phyloP scores from a whole-genome alignment of 306 rosid species.

The Rubus parviflorus region DNA sequence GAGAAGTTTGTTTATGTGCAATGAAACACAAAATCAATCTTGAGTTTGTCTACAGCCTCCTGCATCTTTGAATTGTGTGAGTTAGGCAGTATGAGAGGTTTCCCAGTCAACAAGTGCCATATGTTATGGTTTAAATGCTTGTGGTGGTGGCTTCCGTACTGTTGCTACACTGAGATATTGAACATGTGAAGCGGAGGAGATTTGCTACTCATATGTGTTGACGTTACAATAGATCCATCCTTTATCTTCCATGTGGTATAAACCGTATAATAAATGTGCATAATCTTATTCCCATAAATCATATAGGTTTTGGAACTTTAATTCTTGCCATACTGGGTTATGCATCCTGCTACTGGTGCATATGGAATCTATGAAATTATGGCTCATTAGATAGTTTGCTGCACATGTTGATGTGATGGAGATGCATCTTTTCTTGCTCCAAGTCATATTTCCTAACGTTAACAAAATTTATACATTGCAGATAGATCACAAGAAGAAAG shows the following conservation, averaged over 20 bases:
- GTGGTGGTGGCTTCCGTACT: not conserved
- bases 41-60: not conserved
- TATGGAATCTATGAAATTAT: no score
- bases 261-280: not conserved
- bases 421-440: not conserved
- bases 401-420: not conserved
- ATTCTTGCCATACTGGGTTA: not conserved
- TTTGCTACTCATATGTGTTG: not conserved
- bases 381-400: not conserved
- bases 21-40: not conserved
- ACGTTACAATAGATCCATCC: not conserved
- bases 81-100: not conserved
- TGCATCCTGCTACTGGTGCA: no score
- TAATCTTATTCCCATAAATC: no score
- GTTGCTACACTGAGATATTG: not conserved
- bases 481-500: slow-evolving; percentile 87
- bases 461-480: slow-evolving; percentile 35
- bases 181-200: not conserved
- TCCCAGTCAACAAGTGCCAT: not conserved
- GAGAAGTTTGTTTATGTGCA: not conserved
- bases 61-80: not conserved
- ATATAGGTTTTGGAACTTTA: not conserved
- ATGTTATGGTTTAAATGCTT: not conserved
- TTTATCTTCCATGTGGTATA: not conserved
- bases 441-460: not conserved